Evolutionary conservation across 1,284 basidiomycete species (phyloP).

Genomic region (Rhodotorula sp.): DNA sequence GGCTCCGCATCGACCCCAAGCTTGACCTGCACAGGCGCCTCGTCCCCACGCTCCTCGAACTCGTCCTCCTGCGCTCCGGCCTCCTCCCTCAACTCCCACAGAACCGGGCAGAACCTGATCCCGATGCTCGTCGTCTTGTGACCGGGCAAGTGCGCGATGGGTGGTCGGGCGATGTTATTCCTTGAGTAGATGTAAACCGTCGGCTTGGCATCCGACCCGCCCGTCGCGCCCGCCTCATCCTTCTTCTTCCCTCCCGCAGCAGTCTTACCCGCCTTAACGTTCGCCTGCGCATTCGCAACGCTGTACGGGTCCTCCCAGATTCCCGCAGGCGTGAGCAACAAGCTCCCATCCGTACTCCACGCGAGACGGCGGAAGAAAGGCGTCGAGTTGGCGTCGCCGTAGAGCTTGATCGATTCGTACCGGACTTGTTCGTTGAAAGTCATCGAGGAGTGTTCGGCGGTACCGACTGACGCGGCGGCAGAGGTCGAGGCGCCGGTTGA

Average conservation of each 20-base stretch:
- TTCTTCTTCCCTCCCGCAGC: slow-evolving; percentile 47
- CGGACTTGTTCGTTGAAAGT: background rate
- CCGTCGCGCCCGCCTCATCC: slow-evolving; percentile 39
- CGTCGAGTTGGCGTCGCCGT: slow-evolving; percentile 91
- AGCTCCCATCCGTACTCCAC: slow-evolving; percentile 90
- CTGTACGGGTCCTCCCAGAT: slow-evolving; percentile 85
- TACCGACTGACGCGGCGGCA: background rate
- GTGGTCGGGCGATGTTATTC: slow-evolving; percentile 84
- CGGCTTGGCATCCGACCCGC: slow-evolving; percentile 52
- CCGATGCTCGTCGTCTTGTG: slow-evolving; percentile 94
- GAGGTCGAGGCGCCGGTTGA: background rate
- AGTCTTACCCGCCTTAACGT: background rate
- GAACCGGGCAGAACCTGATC: slow-evolving; percentile 86
- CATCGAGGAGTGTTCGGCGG: background rate
- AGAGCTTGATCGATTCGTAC: slow-evolving; percentile 56
- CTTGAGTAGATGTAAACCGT: slow-evolving; percentile 94
- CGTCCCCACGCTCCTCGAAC: slow-evolving; percentile 38
- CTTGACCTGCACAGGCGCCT: slow-evolving; percentile 53
- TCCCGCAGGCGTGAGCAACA: slow-evolving; percentile 91
- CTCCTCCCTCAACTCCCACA: slow-evolving; percentile 77
- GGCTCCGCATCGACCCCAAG: slow-evolving; percentile 60
- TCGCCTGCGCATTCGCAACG: background rate
- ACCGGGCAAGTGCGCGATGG: slow-evolving; percentile 90
- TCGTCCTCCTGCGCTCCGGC: slow-evolving; percentile 60
- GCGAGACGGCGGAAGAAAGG: slow-evolving; percentile 93